These are phyloP conservation scores for Mycothermus thermophilus DNA, from an alignment of 495 filamentous ascomycete species.

Conservation along the genomic window DNA sequence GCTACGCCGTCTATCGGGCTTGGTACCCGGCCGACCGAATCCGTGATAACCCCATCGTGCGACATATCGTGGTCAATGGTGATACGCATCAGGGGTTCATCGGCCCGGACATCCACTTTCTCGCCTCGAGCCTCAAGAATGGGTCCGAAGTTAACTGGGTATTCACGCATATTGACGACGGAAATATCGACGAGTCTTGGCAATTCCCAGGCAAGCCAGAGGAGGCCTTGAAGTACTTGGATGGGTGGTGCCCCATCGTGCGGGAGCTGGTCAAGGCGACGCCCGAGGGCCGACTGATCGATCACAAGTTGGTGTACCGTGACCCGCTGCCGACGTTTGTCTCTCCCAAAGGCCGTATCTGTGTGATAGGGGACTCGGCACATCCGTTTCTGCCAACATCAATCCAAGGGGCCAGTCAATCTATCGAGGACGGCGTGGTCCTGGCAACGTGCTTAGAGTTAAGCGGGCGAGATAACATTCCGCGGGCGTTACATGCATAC, in stretches of 20 bases:
- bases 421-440: slow-evolving; percentile 58
- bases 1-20: slow-evolving; percentile 45
- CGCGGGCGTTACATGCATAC: slow-evolving; percentile 31
- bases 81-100: slow-evolving; percentile 48
- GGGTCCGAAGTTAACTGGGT: slow-evolving; percentile 58
- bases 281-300: slow-evolving; percentile 42
- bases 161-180: slow-evolving; percentile 42
- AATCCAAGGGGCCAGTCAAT: slow-evolving; percentile 55
- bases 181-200: slow-evolving; percentile 46
- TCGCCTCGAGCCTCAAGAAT: slow-evolving; percentile 46
- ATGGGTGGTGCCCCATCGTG: slow-evolving; percentile 53
- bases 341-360: slow-evolving; percentile 42
- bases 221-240: slow-evolving; percentile 43
- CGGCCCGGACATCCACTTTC: slow-evolving; percentile 50
- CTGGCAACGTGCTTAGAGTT: slow-evolving; percentile 48
- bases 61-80: slow-evolving; percentile 47
- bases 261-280: slow-evolving; percentile 46
- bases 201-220: slow-evolving; percentile 45
- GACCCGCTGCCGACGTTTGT: slow-evolving; percentile 56
- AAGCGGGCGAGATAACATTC: slow-evolving; percentile 24
- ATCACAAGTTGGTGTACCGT: slow-evolving; percentile 61
- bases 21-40: slow-evolving; percentile 49
- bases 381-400: slow-evolving; percentile 63
- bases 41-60: slow-evolving; percentile 46
- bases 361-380: slow-evolving; percentile 53